Evolutionary conservation across 768 basidiomycete species (phyloP), one percentile per base, ranked within the genome.

Genomic region (Piloderma croceum): DNA sequence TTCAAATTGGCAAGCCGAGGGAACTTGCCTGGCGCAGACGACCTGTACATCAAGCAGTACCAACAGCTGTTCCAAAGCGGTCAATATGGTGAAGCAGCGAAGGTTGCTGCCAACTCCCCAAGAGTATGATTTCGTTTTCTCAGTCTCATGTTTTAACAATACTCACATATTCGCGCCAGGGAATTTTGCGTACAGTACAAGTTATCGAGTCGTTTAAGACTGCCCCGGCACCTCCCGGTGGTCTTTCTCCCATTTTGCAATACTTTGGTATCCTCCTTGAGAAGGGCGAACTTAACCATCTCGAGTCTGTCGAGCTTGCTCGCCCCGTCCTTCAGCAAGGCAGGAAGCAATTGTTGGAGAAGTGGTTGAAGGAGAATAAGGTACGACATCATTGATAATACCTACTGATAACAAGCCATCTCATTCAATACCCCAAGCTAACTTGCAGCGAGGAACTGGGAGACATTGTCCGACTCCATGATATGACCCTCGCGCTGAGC

Each of bases 341-440:
- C 24, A 81, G 91, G 61, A 98, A 99, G 65, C 90, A 97, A 55
- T 69, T 98, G 33, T 70, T 99, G 12, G 96, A 99, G 70, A 98
- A 98, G 56, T 99, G 96, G 96, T 68, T 99, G 46, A 99, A 99
- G 66, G 96, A 99, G 73, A 97, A 96, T 69, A 99, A 98, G 81
- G 92, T 83, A 34, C 13, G 22, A 36, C 50, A 15, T 12, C 23
- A 34, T 36, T 34, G n/a, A n/a, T n/a, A n/a, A n/a, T n/a, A n/a
- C n/a, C n/a, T n/a, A n/a, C n/a, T n/a, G n/a, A n/a, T n/a, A n/a
- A n/a, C n/a, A n/a, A n/a, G n/a, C n/a, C n/a, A 20, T 38, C 22
- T 22, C n/a, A 24, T 9, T 29, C 27, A 29, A 9, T 29, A n/a
- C 27, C 17, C 41, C 2, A 51, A 96, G 91, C 81, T 99, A 39